Evolutionary conservation across 2,329 filamentous ascomycete genomes (phyloP).

Genomic region (Clarireedia sp.): DNA sequence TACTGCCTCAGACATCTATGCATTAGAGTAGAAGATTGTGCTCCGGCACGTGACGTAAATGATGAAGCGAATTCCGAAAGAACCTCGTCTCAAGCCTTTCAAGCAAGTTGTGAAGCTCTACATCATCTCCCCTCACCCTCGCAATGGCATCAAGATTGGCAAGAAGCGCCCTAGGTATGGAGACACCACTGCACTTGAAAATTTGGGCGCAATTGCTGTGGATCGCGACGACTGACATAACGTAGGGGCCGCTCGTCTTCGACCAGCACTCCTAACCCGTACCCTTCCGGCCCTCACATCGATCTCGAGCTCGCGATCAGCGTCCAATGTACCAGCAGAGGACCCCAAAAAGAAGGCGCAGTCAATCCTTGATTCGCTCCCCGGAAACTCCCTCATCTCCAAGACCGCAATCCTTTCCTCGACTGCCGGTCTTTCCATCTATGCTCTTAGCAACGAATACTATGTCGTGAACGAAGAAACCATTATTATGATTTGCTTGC

Average conservation of each 20-base stretch:
- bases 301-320: conserved; percentile 57
- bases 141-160: conserved; percentile 98
- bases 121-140: conserved; percentile 49
- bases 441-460: conserved; percentile 98
- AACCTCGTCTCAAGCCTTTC: conserved; percentile 21
- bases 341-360: conserved; percentile 96
- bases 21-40: neutral
- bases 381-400: conserved; percentile 84
- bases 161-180: conserved; percentile 90
- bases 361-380: conserved; percentile 87
- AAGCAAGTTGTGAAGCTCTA: conserved; percentile 29
- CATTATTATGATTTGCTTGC: conserved; percentile 83
- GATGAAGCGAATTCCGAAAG: conserved; percentile 19
- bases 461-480: conserved; percentile 99
- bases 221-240: conserved; percentile 35
- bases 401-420: conserved; percentile 97
- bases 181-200: conserved; percentile 6
- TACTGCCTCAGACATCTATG: neutral
- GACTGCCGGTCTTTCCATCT: conserved; percentile 80
- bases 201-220: conserved; percentile 18
- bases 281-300: conserved; percentile 66
- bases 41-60: conserved; percentile 5
- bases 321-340: conserved; percentile 72
- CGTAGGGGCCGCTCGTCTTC: conserved; percentile 72
- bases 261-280: conserved; percentile 70